Conservation (phyloP, 108 stramenopile species). For the Fistulifera pelliculosa region DNA sequence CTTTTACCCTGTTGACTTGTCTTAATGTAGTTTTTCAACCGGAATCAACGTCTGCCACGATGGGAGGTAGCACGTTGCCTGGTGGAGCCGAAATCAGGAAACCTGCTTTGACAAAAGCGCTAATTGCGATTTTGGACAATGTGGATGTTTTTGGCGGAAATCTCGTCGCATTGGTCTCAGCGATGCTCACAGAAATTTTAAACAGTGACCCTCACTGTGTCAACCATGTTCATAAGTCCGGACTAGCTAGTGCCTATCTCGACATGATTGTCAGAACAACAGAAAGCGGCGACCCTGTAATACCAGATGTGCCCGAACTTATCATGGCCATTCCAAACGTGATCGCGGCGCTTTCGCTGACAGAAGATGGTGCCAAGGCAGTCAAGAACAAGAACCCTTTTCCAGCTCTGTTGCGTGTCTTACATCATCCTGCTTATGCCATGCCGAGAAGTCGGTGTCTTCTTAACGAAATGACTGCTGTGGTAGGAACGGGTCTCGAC, state of each 20-base stretch:
- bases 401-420: conserved; percentile 66
- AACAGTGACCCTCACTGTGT: conserved; percentile 83
- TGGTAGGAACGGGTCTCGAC: conserved; percentile 83
- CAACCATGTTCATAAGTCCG: conserved; percentile 65
- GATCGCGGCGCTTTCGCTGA: conserved; percentile 76
- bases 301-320: conserved; percentile 73
- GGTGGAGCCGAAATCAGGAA: conserved; percentile 55
- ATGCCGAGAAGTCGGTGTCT: conserved; percentile 81
- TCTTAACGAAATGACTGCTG: conserved; percentile 77
- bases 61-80: conserved; percentile 17
- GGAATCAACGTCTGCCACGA: conserved; percentile 35
- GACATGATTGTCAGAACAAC: conserved; percentile 31
- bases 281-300: conserved; percentile 21
- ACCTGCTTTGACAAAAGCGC: conserved; percentile 40
- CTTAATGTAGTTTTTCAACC: conserved; percentile 79
- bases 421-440: conserved; percentile 76
- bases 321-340: conserved; percentile 89
- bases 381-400: conserved; percentile 75
- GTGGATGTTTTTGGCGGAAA: conserved; percentile 63
- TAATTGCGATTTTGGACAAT: conserved; percentile 61
- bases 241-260: conserved; percentile 68
- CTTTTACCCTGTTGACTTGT: conserved; percentile 76
- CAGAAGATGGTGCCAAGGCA: conserved; percentile 69
- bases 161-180: conserved; percentile 53
- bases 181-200: conserved; percentile 79